Base-by-base conservation (phyloP, 352 stramenopile species). In the Phytopythium boreale region DNA sequence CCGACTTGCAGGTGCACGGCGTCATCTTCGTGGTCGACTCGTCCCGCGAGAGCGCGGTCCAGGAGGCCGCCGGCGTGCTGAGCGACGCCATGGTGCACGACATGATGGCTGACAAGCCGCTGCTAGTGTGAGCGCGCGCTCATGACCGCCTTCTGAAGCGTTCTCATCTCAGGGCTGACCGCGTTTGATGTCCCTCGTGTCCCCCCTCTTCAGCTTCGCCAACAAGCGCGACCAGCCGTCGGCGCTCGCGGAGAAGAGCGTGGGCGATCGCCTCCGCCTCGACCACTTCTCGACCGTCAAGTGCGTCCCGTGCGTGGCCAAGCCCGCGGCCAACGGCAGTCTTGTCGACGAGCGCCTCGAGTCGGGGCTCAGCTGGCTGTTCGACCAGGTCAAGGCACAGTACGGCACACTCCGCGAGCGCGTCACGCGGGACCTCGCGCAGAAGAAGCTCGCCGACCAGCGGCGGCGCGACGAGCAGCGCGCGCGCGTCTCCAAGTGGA, bases 11-110 rank as follows among this genome's bases (percentile, higher is more conserved):
- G 82, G 84, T 67, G 10, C 82, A 92, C 56, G 82, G 79, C 22
- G 68, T 93, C 27, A 82, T 95, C 56, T 92, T 89, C 56, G 81
- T 93, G 19, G 73, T 93, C 17, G 82, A 95, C 61, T 89, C 84
- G 19, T 80, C 84, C 5, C 76, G 62, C 22, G 74, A 89, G 41
- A 73, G 69, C 19, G 64, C 67, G 1, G 62, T 92, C 7, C 68
- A 74, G 41, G 70, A 92, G 37, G 70, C 86, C 17, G 74, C 80
- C 1, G 61, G 59, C 17, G 70, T 89, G 39, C 72, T 93, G 1
- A 69, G 75, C 47, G 70, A 79, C 36, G 70, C 81, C 4, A 91
- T 95, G 84, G 41, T 63, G 9, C 80, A 87, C 51, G 53, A 67
- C 2, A 65, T 77, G 24, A 87, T 93, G 72, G 47, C 58, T 2